Percentiles rank a stretch among this genome's conserved stretches.
These are phyloP conservation scores for Trichoderma virens DNA, from an alignment of 495 filamentous ascomycete species.

Conservation along the genomic window DNA sequence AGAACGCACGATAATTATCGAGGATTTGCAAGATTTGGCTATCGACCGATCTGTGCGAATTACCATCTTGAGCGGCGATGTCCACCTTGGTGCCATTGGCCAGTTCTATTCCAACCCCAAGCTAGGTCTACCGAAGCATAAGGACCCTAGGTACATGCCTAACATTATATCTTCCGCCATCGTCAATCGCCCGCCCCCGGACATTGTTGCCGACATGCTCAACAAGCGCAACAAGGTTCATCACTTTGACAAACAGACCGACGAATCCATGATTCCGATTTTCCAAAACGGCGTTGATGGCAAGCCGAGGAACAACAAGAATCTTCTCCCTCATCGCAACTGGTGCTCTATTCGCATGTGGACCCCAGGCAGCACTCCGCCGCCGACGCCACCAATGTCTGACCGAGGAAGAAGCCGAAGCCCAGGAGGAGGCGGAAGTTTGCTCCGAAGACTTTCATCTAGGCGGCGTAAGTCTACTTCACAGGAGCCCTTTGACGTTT, in stretches of 20 bases:
- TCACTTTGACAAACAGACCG: conserved; percentile 75
- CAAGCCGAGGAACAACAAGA: conserved; percentile 82
- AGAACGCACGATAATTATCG: conserved; percentile 78
- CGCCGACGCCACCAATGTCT: conserved; percentile 47
- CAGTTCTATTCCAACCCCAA: conserved; percentile 90
- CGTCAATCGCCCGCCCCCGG: conserved; percentile 84
- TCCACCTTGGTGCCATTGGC: conserved; percentile 85
- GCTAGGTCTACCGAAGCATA: conserved; percentile 67
- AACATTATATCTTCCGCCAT: conserved; percentile 82
- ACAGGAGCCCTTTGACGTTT: conserved; percentile 6
- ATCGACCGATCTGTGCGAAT: conserved; percentile 86
- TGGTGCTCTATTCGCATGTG: conserved; percentile 87
- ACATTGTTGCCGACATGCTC: conserved; percentile 80
- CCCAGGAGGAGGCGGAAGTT: conserved; percentile 18
- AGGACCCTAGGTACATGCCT: conserved; percentile 90
- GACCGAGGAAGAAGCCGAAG: conserved; percentile 29
- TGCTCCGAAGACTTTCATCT: conserved; percentile 23
- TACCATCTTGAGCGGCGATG: conserved; percentile 88
- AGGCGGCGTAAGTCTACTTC: not conserved
- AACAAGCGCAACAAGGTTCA: conserved; percentile 93
- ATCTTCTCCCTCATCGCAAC: conserved; percentile 82
- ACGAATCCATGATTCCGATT: conserved; percentile 92
- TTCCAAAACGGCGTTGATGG: conserved; percentile 85
- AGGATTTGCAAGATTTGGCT: conserved; percentile 84
- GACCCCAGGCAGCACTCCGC: conserved; percentile 68